These are phyloP conservation scores for Fonsecaea pedrosoi DNA, from an alignment of 2,329 filamentous ascomycete species.

Conservation along the genomic window DNA sequence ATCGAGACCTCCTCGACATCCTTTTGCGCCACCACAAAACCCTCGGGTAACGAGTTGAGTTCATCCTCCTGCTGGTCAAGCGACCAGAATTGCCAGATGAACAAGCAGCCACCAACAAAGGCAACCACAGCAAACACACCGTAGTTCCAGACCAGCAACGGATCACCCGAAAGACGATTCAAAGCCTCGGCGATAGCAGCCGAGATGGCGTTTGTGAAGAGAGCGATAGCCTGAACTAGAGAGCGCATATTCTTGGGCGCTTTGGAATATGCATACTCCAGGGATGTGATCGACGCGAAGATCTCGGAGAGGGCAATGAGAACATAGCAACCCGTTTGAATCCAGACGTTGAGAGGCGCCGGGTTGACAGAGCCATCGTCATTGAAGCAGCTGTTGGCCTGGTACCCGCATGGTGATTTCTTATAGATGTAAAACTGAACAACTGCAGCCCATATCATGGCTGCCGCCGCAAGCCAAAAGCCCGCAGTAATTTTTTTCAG, in stretches of 20 bases:
- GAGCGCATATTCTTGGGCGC: conserved; percentile 80
- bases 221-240: conserved; percentile 70
- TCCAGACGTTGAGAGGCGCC: conserved; percentile 48
- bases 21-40: conserved; percentile 30
- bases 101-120: conserved; percentile 66
- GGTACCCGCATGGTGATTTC: conserved; percentile 60
- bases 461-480: conserved; percentile 59
- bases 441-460: conserved; percentile 64
- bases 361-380: conserved; percentile 40
- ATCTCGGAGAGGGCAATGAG: conserved; percentile 64
- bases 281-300: conserved; percentile 70
- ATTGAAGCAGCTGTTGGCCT: conserved; percentile 48
- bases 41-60: conserved; percentile 57
- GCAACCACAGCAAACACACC: conserved; percentile 67
- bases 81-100: conserved; percentile 71
- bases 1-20: conserved; percentile 22
- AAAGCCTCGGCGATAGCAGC: conserved; percentile 75
- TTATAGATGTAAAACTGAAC: conserved; percentile 67
- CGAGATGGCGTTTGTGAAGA: conserved; percentile 74
- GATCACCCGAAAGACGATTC: conserved; percentile 66
- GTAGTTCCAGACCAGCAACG: conserved; percentile 76
- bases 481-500: conserved; percentile 63
- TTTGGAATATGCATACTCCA: conserved; percentile 77
- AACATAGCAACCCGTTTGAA: conserved; percentile 58
- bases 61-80: conserved; percentile 72